Evolutionary conservation across 2,329 filamentous ascomycete species (phyloP).

Genomic region (Claviceps paspali): DNA sequence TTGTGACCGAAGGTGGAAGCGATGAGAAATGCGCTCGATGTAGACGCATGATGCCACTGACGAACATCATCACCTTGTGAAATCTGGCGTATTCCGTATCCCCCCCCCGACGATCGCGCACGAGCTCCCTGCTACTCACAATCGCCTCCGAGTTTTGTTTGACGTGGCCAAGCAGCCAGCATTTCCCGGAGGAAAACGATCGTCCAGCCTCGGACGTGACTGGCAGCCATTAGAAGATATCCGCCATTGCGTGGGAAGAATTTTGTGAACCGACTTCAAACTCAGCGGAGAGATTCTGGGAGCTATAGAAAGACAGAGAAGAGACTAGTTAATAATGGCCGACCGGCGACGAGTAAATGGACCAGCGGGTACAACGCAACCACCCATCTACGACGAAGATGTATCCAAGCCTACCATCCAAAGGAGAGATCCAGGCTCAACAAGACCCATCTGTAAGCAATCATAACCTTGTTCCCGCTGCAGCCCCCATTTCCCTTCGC

Average conservation of each 20-base stretch:
- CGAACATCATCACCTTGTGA: no score
- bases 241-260: no score
- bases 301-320: background rate
- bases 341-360: conserved; percentile 87
- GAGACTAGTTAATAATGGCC: conserved; percentile 36
- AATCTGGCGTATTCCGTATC: no score
- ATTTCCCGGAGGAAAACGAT: no score
- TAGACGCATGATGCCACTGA: no score
- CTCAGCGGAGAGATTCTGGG: background rate
- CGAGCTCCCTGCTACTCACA: no score
- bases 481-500: background rate
- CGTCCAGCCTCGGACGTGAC: background rate
- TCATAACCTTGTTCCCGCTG: background rate
- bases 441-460: conserved; percentile 41
- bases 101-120: no score
- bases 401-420: conserved; percentile 35
- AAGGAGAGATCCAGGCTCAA: conserved; percentile 41
- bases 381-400: conserved; percentile 52
- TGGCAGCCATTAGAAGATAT: background rate
- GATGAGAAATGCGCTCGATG: no score
- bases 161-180: no score
- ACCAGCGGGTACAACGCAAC: conserved; percentile 58
- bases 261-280: background rate
- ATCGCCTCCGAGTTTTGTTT: no score
- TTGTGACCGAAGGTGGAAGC: background rate